Evolutionary conservation across 2,329 filamentous ascomycete genomes (phyloP).

Genomic region (Exophiala sp.): DNA sequence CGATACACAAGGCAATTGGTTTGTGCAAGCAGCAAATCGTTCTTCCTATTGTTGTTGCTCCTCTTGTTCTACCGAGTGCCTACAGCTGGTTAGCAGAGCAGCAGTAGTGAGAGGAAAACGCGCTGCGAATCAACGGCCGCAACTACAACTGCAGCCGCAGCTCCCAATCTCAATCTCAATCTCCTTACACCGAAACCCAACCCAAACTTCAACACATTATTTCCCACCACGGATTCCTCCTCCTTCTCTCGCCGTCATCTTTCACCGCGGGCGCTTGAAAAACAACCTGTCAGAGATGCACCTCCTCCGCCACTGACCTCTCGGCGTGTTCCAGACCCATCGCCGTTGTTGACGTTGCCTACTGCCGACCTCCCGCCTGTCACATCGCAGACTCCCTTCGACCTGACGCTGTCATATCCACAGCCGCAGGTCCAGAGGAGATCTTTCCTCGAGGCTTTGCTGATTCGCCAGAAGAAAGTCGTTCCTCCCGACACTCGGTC

Average conservation of each 20-base stretch:
- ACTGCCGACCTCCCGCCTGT: slow-evolving; percentile 12
- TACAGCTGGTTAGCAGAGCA: no score
- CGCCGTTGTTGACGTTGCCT: slow-evolving; percentile 13
- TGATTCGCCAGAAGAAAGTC: slow-evolving; percentile 23
- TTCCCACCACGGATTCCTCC: slow-evolving; percentile 24
- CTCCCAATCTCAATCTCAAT: slow-evolving; percentile 2
- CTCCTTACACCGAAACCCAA: not conserved
- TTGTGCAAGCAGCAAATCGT: not conserved
- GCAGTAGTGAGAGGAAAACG: not conserved
- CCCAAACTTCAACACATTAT: slow-evolving; percentile 6
- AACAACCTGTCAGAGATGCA: slow-evolving; percentile 28
- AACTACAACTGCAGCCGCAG: not conserved
- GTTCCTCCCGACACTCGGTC: slow-evolving; percentile 25
- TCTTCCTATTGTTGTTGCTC: not conserved
- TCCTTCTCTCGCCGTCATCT: slow-evolving; percentile 19
- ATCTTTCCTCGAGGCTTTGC: slow-evolving; percentile 28
- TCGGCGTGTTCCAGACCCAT: slow-evolving; percentile 8
- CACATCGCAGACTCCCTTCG: slow-evolving; percentile 14
- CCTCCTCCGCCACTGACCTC: slow-evolving; percentile 5
- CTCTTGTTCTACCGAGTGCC: no score
- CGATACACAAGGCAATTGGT: no score
- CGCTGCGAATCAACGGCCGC: not conserved
- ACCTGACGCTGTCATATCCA: slow-evolving; percentile 29
- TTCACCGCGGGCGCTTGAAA: slow-evolving; percentile 39
- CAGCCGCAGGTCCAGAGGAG: slow-evolving; percentile 15